Evolutionary conservation across 2,329 filamentous ascomycete genomes (phyloP), one percentile per base, ranked within the genome.

Genomic region (Penicillium sp.): DNA sequence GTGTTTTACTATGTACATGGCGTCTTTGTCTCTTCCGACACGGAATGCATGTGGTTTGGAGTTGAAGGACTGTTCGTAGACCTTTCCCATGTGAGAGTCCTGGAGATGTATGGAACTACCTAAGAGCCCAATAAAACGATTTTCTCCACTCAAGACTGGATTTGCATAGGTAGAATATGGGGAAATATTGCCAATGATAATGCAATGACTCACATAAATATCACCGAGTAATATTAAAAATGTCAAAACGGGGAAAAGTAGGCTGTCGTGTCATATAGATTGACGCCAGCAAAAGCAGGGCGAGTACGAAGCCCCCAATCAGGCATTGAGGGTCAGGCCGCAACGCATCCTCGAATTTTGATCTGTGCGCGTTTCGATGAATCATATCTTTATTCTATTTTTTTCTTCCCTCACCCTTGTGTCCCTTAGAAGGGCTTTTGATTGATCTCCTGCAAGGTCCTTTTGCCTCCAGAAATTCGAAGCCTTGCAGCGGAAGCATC

Each of bases 11-110:
- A 55, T 61, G 61, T 65, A 68, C 59, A 64, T 64, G 68, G 68
- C 66, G 67, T 68, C 66, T 66, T 58, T 64, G 45, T 34, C 23
- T 59, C 47, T 13, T 58, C 49, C 43, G 40, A 47, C 61, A 59
- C 55, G 62, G 65, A 64, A 67, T 68, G 69, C 69, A 71, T 71
- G 65, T 23, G 23, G 23, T 66, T 58, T 59, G 68, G 69, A 64
- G 67, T 70, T 70, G 47, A 32, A 40, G 53, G 53, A 48, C 45
- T 55, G 40, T 23, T 34, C 39, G 40, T 60, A 53, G 55, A 53
- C 43, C 49, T 57, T 41, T 45, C 43, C 41, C 49, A 54, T 49
- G 47, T 32, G 41, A 46, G 48, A 19, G 36, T 7, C 13, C 13
- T 13, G 14, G 32, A 34, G 11, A 50, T 50, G 47, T 50, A 50